These are phyloP conservation scores for Salvia miltiorrhiza DNA, from an alignment of 257 asterid genomes.

Conservation along the genomic window DNA sequence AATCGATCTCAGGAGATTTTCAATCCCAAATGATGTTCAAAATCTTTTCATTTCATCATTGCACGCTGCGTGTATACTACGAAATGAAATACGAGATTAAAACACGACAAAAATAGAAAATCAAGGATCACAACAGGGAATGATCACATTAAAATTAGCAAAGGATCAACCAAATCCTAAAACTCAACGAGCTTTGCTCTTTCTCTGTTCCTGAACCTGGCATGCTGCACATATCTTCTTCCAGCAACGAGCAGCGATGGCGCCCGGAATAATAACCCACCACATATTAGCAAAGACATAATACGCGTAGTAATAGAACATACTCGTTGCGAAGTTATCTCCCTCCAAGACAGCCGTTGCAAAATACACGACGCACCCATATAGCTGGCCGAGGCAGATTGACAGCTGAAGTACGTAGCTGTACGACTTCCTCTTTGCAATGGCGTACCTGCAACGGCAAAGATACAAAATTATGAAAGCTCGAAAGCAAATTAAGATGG, in stretches of 20 bases:
- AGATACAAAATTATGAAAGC: neutral
- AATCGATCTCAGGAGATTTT: neutral
- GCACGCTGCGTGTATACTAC: too few species aligned
- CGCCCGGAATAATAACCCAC: conserved; percentile 77
- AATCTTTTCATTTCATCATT: conserved; percentile 1
- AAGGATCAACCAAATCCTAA: neutral
- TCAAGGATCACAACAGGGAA: neutral
- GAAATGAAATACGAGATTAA: neutral
- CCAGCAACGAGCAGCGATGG: conserved; percentile 65
- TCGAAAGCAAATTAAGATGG: neutral
- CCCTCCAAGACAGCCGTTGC: conserved; percentile 74
- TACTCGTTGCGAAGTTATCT: conserved; percentile 64
- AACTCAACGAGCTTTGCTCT: conserved; percentile 49
- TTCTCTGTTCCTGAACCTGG: conserved; percentile 47
- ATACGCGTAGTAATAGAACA: conserved; percentile 57
- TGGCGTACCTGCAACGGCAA: conserved; percentile 63
- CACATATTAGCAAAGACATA: conserved; percentile 64
- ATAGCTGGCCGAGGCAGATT: conserved; percentile 84
- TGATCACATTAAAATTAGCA: neutral
- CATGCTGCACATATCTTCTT: conserved; percentile 67
- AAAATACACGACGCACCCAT: conserved; percentile 75
- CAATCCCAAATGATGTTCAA: neutral
- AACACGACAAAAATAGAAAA: neutral
- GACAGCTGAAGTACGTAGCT: conserved; percentile 70
- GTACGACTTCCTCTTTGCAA: conserved; percentile 68